phyloP scores from a whole-genome alignment of 1,284 basidiomycete genomes.

The Xerocomus subilludens region DNA sequence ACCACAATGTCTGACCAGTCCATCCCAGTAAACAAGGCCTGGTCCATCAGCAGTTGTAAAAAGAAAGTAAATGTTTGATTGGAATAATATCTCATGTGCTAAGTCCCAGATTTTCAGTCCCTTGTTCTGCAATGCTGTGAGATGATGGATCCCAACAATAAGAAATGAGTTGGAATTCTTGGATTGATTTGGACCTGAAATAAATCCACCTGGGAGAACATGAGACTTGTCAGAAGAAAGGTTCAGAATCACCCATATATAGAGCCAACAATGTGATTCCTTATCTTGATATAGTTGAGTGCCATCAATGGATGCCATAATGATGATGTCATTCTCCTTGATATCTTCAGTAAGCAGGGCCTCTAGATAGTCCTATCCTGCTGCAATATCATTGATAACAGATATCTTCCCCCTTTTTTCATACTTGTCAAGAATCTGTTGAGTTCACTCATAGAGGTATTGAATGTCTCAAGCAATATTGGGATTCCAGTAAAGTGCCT shows the following conservation, averaged over 20 bases:
- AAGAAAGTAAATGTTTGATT: no score
- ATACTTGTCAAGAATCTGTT: no score
- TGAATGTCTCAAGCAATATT: no score
- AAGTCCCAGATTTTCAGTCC: conserved; percentile 8
- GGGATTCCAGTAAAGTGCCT: no score
- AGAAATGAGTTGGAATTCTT: conserved; percentile 18
- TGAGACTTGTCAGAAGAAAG: not conserved
- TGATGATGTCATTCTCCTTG: not conserved
- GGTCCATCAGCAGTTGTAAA: not conserved
- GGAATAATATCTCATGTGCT: no score
- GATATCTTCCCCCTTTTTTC: no score
- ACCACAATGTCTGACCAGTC: not conserved
- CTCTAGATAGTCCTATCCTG: conserved; percentile 11
- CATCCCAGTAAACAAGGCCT: not conserved
- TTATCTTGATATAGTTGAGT: not conserved
- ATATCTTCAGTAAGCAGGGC: conserved; percentile 1
- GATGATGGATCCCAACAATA: not conserved
- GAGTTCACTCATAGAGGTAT: no score
- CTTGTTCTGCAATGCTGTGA: not conserved
- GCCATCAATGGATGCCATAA: not conserved
- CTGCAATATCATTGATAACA: not conserved
- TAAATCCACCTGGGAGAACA: conserved; percentile 4
- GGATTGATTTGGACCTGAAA: conserved; percentile 10
- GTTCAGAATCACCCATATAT: conserved; percentile 8
- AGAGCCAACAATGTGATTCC: conserved; percentile 10